Evolutionary conservation across 192 early-diverging fungal genomes (phyloP).

Genomic region (Radiomyces spectabilis): DNA sequence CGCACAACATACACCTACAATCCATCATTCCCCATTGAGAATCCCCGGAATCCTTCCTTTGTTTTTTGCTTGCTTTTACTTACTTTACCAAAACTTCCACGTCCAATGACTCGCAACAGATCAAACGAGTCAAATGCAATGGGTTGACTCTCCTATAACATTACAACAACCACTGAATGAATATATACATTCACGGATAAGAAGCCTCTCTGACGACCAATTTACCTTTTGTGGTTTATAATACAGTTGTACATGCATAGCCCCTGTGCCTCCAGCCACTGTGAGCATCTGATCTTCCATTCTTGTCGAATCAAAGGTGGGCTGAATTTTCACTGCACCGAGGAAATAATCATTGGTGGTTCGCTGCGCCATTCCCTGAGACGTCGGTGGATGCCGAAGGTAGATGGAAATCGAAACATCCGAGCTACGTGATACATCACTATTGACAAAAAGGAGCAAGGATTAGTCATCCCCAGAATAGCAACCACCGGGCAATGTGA

Average conservation of each 20-base stretch:
- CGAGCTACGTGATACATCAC: constrained; percentile 55
- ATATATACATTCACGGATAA: no score
- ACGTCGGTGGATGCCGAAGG: constrained; percentile 40
- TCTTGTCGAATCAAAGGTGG: constrained; percentile 37
- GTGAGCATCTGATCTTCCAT: constrained; percentile 22
- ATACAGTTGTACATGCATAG: constrained; percentile 63
- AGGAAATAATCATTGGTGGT: constrained; percentile 45
- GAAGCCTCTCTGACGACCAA: background rate
- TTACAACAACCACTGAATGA: constrained; percentile 7
- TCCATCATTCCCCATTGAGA: no score
- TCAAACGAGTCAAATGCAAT: constrained; percentile 89
- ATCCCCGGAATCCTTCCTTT: background rate
- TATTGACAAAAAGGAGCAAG: constrained; percentile 9
- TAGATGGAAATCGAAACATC: constrained; percentile 55
- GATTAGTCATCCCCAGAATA: background rate
- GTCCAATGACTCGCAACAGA: constrained; percentile 91
- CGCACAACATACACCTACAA: constrained; percentile 82
- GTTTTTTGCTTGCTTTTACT: background rate
- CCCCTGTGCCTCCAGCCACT: constrained; percentile 52
- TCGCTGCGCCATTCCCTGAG: constrained; percentile 27
- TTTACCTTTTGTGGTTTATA: constrained; percentile 61
- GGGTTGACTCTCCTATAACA: constrained; percentile 51
- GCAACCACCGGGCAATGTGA: no score
- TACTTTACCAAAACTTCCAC: constrained; percentile 96
- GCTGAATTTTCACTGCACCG: constrained; percentile 44